Evolutionary conservation across 225 moss, liverwort and hornwort species (phyloP).

Genomic region (Rhytidiadelphus loreus): DNA sequence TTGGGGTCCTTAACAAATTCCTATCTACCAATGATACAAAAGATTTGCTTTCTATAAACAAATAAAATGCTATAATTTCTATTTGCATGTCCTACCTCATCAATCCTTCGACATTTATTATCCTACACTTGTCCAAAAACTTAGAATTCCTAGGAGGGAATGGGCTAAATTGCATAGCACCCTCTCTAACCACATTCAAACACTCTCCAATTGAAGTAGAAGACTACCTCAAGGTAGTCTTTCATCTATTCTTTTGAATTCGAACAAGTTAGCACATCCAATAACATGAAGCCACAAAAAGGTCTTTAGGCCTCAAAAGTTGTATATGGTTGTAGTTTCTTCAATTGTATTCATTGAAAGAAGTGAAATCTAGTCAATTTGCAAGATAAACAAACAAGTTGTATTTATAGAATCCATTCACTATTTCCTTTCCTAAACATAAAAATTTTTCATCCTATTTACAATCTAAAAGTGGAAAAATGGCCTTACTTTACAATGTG

Average conservation of each 20-base stretch:
- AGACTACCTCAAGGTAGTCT: background rate
- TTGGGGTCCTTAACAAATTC: background rate
- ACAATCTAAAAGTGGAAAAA: background rate
- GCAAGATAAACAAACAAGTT: background rate
- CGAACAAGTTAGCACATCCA: background rate
- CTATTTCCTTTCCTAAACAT: background rate
- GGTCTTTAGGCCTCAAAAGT: background rate
- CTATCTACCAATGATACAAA: fast-evolving
- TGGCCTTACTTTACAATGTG: background rate
- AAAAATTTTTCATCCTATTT: background rate
- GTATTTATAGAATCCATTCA: background rate
- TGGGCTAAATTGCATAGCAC: fast-evolving
- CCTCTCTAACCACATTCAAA: background rate
- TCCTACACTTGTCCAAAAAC: background rate
- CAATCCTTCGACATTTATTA: background rate
- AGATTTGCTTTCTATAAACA: background rate
- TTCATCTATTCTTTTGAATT: background rate
- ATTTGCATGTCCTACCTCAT: background rate
- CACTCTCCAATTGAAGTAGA: background rate
- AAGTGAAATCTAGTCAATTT: background rate
- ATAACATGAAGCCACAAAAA: background rate
- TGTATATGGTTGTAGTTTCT: background rate
- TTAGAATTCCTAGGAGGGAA: background rate
- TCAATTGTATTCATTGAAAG: background rate
- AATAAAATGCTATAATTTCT: background rate